Conservation (phyloP, 1,139 yeast species). For the Lodderomyces oxycetoniae region DNA sequence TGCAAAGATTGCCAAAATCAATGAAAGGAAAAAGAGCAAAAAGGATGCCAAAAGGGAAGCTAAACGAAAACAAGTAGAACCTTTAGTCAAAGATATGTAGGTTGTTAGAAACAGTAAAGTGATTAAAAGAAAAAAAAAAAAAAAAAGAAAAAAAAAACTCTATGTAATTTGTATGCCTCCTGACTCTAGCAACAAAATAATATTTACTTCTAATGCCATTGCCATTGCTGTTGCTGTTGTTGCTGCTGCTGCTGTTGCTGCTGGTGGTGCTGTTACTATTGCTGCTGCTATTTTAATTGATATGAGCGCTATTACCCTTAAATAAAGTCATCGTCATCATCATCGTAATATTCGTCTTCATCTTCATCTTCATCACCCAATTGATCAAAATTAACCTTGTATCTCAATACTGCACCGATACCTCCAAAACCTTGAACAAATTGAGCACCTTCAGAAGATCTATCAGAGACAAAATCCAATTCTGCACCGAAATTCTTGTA, state of each 20-base stretch:
- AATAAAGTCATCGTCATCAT: constrained; percentile 52
- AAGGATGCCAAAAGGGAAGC: constrained; percentile 5
- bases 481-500: constrained; percentile 92
- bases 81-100: constrained; percentile 42
- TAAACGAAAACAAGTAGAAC: constrained; percentile 4
- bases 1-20: constrained; percentile 7
- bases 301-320: too few relatives aligned
- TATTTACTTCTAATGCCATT: too few relatives aligned
- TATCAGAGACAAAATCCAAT: constrained; percentile 92
- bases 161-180: too few relatives aligned
- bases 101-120: too few relatives aligned
- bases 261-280: too few relatives aligned
- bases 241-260: too few relatives aligned
- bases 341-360: constrained; percentile 76
- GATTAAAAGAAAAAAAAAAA: too few relatives aligned
- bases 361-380: constrained; percentile 80
- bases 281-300: too few relatives aligned
- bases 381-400: constrained; percentile 95
- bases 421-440: constrained; percentile 98
- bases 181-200: too few relatives aligned
- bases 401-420: constrained; percentile 92
- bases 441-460: constrained; percentile 97
- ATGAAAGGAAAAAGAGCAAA: constrained; percentile 4
- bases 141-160: too few relatives aligned
- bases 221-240: too few relatives aligned